These are phyloP conservation scores for Spathaspora passalidarum DNA, from an alignment of 805 yeast genomes.

Conservation along the genomic window DNA sequence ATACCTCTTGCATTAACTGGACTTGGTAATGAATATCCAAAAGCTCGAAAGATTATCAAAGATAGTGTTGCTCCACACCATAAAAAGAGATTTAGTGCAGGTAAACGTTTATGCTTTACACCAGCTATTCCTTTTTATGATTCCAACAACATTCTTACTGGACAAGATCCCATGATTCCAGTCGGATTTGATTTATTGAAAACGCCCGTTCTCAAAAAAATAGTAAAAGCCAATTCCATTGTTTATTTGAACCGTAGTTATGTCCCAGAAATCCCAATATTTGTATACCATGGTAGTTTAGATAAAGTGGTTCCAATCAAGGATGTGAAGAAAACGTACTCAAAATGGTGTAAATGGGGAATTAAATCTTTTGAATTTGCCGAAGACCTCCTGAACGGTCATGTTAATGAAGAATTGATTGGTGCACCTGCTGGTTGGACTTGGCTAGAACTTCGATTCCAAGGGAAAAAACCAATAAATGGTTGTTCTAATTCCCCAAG, in stretches of 20 bases:
- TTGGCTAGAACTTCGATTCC: conserved; percentile 18
- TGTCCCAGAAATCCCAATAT: conserved; percentile 20
- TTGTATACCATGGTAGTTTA: conserved; percentile 18
- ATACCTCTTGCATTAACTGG: conserved; percentile 29
- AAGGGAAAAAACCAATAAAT: conserved; percentile 43
- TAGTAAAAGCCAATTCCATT: conserved; percentile 21
- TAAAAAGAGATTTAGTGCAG: background rate
- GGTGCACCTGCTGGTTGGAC: conserved; percentile 22
- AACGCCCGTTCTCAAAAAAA: conserved; percentile 8
- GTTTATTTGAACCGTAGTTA: conserved; percentile 12
- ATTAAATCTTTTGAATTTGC: conserved; percentile 27
- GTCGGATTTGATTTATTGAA: conserved; percentile 17
- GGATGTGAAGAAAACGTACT: conserved; percentile 18
- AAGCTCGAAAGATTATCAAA: conserved; percentile 3
- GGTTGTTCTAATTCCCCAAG: conserved; percentile 53
- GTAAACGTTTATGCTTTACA: conserved; percentile 4
- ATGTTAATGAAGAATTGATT: conserved; percentile 18
- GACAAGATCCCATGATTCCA: conserved; percentile 9
- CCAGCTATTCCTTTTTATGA: conserved; percentile 8
- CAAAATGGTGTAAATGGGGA: conserved; percentile 27
- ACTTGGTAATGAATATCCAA: conserved; percentile 28
- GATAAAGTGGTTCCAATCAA: conserved; percentile 20
- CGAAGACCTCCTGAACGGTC: conserved; percentile 24
- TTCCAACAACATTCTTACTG: conserved; percentile 11
- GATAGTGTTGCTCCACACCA: background rate